A percentile compares a stretch with the other conserved stretches of the same genome.
These are phyloP conservation scores for Daldinia bambusicola DNA, from an alignment of 495 filamentous ascomycete genomes.

Conservation along the genomic window DNA sequence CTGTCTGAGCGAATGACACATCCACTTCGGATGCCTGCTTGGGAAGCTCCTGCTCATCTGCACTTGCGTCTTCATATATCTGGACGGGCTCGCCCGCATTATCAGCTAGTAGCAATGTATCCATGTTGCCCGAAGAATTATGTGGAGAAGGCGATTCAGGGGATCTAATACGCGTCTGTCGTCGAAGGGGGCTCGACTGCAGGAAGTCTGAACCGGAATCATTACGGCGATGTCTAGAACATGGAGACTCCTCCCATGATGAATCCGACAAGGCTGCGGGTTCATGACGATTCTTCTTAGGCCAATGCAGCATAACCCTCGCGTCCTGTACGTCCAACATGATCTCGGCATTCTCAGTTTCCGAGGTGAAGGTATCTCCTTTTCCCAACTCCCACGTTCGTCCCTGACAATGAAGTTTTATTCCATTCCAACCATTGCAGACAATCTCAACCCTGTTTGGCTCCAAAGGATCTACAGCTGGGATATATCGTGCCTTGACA, in stretches of 20 bases:
- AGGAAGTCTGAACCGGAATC: constrained; percentile 49
- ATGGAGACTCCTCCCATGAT: constrained; percentile 72
- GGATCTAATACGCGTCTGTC: constrained; percentile 69
- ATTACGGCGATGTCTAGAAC: constrained; percentile 49
- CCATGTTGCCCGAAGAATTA: constrained; percentile 47
- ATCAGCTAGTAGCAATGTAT: constrained; percentile 47
- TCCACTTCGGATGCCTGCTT: constrained; percentile 28
- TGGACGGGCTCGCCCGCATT: constrained; percentile 53
- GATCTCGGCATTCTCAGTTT: constrained; percentile 88
- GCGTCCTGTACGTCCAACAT: constrained; percentile 97
- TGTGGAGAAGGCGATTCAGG: constrained; percentile 79
- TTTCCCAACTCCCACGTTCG: constrained; percentile 86
- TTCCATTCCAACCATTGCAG: constrained; percentile 95
- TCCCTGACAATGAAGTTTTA: constrained; percentile 92
- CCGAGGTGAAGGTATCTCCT: constrained; percentile 88
- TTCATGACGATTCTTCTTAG: constrained; percentile 69
- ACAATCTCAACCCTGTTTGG: constrained; percentile 80
- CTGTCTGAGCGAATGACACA: constrained; percentile 48
- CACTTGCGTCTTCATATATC: constrained; percentile 68
- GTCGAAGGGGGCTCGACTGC: constrained; percentile 74
- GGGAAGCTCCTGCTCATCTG: constrained; percentile 56
- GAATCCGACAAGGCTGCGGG: constrained; percentile 70
- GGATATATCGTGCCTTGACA: constrained; percentile 85
- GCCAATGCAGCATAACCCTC: constrained; percentile 89
- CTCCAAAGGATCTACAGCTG: constrained; percentile 68